Conservation (phyloP, 805 yeast genomes). For the Cyberlindnera mrakii region DNA sequence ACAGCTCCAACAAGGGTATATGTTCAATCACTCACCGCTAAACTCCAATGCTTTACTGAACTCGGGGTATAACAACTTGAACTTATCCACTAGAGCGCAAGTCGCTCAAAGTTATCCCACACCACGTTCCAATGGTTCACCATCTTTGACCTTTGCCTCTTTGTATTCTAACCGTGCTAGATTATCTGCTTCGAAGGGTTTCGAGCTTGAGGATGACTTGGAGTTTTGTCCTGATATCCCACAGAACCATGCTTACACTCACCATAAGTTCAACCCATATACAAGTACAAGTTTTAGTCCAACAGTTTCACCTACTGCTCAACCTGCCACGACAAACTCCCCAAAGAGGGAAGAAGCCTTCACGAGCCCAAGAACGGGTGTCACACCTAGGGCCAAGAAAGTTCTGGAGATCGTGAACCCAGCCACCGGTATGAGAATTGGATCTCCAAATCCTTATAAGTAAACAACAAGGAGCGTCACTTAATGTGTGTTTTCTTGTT, state of each 20-base stretch:
- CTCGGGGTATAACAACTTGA: conserved; percentile 16
- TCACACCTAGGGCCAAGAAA: conserved; percentile 54
- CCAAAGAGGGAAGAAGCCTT: conserved; percentile 3
- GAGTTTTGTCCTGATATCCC: conserved; percentile 51
- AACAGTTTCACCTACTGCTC: conserved; percentile 30
- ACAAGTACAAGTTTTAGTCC: conserved; percentile 62
- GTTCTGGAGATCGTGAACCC: conserved; percentile 61
- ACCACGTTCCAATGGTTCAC: conserved; percentile 17
- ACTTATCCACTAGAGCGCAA: conserved; percentile 14
- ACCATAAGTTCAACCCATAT: conserved; percentile 60
- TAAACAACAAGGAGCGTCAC: not conserved
- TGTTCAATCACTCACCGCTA: conserved; percentile 13
- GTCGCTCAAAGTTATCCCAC: conserved; percentile 13
- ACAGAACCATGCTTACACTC: conserved; percentile 16
- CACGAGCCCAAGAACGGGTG: conserved; percentile 34
- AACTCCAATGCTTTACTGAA: conserved; percentile 9
- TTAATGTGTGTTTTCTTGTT: not conserved
- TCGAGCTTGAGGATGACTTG: conserved; percentile 57
- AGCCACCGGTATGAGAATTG: conserved; percentile 49
- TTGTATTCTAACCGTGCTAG: conserved; percentile 46
- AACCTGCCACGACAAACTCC: conserved; percentile 20
- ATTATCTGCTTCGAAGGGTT: conserved; percentile 52
- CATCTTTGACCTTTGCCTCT: conserved; percentile 23
- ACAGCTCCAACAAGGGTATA: conserved; percentile 9
- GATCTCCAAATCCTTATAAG: conserved; percentile 38